A percentile compares a stretch with the other conserved stretches of the same genome.
Conservation (phyloP, 495 filamentous ascomycete species). For the Aspergillus hancockii region DNA sequence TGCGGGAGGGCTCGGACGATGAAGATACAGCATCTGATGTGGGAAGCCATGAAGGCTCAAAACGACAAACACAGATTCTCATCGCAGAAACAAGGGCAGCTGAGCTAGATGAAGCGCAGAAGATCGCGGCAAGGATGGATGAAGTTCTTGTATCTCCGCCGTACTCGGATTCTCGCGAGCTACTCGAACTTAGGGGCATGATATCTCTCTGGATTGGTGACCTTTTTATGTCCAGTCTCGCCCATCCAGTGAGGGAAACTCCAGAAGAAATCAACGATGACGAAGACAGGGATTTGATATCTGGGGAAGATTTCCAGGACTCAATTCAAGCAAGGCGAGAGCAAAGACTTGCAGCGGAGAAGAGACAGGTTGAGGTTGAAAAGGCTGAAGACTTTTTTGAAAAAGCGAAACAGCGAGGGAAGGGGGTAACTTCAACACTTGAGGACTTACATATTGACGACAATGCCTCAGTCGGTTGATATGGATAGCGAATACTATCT, state of each 20-base stretch:
- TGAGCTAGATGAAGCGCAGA: constrained; percentile 49
- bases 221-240: constrained; percentile 43
- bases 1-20: constrained; percentile 31
- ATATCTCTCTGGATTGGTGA: constrained; percentile 69
- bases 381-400: constrained; percentile 39
- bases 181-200: constrained; percentile 67
- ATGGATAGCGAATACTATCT: not conserved
- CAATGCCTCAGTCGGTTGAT: constrained; percentile 1
- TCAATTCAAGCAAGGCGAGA: constrained; percentile 33
- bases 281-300: constrained; percentile 19
- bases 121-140: constrained; percentile 65
- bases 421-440: constrained; percentile 35
- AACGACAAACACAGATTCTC: constrained; percentile 19
- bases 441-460: constrained; percentile 37
- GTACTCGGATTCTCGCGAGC: constrained; percentile 56
- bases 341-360: constrained; percentile 37
- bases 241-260: constrained; percentile 22
- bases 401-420: constrained; percentile 35
- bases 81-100: constrained; percentile 27
- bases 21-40: constrained; percentile 29
- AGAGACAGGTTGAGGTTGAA: constrained; percentile 29
- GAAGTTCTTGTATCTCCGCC: constrained; percentile 62
- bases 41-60: constrained; percentile 11
- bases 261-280: too few species aligned
- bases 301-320: constrained; percentile 24